These are phyloP conservation scores for Amylocystis lapponica DNA, from an alignment of 768 basidiomycete species.

Conservation along the genomic window DNA sequence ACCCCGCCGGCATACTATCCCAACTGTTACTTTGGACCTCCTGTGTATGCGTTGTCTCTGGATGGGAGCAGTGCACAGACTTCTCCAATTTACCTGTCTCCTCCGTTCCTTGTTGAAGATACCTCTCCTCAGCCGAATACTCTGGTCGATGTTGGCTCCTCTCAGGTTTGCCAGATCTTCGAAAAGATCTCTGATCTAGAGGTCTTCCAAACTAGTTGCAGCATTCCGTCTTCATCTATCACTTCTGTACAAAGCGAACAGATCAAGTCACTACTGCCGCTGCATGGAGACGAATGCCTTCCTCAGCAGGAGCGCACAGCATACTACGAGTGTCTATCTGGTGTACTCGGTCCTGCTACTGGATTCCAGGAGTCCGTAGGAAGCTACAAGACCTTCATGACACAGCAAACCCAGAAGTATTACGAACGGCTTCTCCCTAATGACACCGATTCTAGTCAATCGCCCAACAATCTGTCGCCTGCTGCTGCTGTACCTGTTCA, in stretches of 20 bases:
- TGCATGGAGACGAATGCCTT: constrained; percentile 31
- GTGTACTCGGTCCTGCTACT: constrained; percentile 38
- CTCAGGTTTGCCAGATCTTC: not conserved
- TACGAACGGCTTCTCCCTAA: constrained; percentile 34
- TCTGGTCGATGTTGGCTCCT: not conserved
- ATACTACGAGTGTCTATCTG: constrained; percentile 46
- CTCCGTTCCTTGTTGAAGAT: too few relatives aligned
- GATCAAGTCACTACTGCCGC: constrained; percentile 10
- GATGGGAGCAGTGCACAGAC: not conserved
- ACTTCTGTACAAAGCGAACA: not conserved
- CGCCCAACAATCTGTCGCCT: too few relatives aligned
- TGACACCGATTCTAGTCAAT: too few relatives aligned
- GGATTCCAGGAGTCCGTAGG: constrained; percentile 47
- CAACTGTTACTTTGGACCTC: not conserved
- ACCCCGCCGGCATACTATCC: not conserved
- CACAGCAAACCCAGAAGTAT: constrained; percentile 39
- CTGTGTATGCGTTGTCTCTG: not conserved
- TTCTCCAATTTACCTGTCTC: not conserved
- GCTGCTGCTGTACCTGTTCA: too few relatives aligned
- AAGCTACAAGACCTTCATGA: constrained; percentile 48
- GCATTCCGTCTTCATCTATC: not conserved
- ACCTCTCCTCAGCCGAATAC: not conserved
- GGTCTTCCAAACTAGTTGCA: not conserved
- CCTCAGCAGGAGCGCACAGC: constrained; percentile 41
- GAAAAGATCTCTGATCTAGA: not conserved